Evolutionary conservation across 352 stramenopile species (phyloP), one percentile per base, ranked within the genome.

Genomic region (Phytopythium vexans): DNA sequence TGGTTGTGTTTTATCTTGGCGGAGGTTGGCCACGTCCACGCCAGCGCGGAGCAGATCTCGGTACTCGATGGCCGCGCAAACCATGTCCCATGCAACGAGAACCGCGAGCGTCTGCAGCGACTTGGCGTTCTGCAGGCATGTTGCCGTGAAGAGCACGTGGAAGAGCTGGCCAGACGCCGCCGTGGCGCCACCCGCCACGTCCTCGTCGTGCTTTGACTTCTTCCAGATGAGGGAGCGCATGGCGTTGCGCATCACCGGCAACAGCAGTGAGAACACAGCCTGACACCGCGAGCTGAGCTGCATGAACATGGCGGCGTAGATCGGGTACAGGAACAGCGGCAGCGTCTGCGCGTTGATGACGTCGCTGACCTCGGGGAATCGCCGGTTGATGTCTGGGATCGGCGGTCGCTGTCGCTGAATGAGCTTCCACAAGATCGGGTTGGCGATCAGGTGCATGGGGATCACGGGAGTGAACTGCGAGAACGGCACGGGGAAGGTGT

Each of bases 101-200:
- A 68, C 41, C 3, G 37, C 35, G 12, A 82, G 46, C 7, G 58
- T 70, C 7, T 58, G 45, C 8, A 53, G 15, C 6, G 66, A 74
- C 44, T 75, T 73, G 41, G 68, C 48, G 15, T 63, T 74, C 37
- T 82, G 68, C 3, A 82, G 43, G 44, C 59, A 78, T 45, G 58
- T 64, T 3, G 50, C 61, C 0, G 60, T 66, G 37, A 82, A 82
- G 3, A 78, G 52, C 6, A 67, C 49, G 48, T 78, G 68, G 43
- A 76, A 74, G 2, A 72, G 42, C 31, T 74, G 66, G 0, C 54
- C 41, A n/a, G 62, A 60, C 0, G 48, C 54, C 33, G 39, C 53
- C 8, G 36, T 57, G 16, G 47, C 52, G n/a, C 62, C 47, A 0
- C 51, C 46, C 0, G 60, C 60, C 1, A 73, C 35, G 55, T 82